A percentile compares a stretch with the other conserved stretches of the same genome.
These are phyloP conservation scores for Euphorbia celastroides DNA, from an alignment of 441 rosid genomes.

Conservation along the genomic window DNA sequence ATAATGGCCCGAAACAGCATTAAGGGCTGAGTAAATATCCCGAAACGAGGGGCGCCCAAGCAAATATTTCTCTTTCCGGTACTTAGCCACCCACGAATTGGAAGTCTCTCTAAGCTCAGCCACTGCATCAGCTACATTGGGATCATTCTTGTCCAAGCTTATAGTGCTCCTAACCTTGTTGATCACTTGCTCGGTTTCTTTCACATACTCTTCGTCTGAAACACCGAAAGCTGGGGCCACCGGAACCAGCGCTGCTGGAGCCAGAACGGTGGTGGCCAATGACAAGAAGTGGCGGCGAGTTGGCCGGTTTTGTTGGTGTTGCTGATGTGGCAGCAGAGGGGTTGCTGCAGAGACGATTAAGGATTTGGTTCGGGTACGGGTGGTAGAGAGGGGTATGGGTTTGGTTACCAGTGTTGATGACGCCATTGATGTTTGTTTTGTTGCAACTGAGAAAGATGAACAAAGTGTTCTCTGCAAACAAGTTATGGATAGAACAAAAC, in stretches of 20 bases:
- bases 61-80: conserved; percentile 75
- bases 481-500: not conserved
- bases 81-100: conserved; percentile 90
- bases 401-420: conserved; percentile 55
- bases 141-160: conserved; percentile 65
- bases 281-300: conserved; percentile 55
- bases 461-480: conserved; percentile 6
- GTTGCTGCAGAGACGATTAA: not conserved
- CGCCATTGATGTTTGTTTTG: conserved; percentile 40
- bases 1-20: conserved; percentile 85
- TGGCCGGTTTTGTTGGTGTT: conserved; percentile 14
- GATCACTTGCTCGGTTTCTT: conserved; percentile 69
- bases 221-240: conserved; percentile 44
- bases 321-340: conserved; percentile 7
- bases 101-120: conserved; percentile 68
- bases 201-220: conserved; percentile 64
- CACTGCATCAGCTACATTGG: conserved; percentile 67
- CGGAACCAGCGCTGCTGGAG: conserved; percentile 17
- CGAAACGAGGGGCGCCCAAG: conserved; percentile 68
- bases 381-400: conserved; percentile 30
- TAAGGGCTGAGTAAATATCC: conserved; percentile 85
- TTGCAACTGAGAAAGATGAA: conserved; percentile 4
- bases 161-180: conserved; percentile 64
- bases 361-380: conserved; percentile 39
- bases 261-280: conserved; percentile 24